Conservation (phyloP, 2,329 filamentous ascomycete species). For the Penicillium sp. region DNA sequence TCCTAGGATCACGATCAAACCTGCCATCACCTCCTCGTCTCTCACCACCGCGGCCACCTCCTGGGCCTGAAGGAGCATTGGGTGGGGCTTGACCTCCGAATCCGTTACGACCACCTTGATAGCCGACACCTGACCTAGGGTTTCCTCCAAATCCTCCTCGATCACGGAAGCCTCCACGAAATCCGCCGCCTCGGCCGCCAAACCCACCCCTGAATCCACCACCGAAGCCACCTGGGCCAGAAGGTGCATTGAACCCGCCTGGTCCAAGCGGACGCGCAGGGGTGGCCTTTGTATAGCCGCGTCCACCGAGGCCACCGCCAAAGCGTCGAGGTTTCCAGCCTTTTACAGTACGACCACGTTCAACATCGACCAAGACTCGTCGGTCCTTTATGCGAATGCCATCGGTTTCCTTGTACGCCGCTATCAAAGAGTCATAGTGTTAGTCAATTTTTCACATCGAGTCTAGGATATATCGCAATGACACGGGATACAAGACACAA, state of each 20-base stretch:
- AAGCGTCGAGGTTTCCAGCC: conserved; percentile 90
- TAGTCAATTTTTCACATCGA: conserved; percentile 11
- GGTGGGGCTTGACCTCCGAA: conserved; percentile 47
- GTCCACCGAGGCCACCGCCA: conserved; percentile 85
- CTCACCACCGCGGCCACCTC: conserved; percentile 52
- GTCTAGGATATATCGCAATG: too few relatives aligned
- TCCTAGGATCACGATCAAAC: conserved; percentile 52
- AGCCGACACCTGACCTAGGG: conserved; percentile 51
- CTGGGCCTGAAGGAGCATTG: conserved; percentile 51
- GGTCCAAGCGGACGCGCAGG: conserved; percentile 67
- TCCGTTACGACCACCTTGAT: conserved; percentile 54
- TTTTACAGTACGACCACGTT: conserved; percentile 88
- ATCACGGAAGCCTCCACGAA: conserved; percentile 51
- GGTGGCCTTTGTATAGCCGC: conserved; percentile 83
- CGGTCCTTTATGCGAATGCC: conserved; percentile 90
- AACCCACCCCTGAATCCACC: conserved; percentile 57
- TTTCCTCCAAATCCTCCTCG: conserved; percentile 46
- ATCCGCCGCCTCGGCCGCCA: conserved; percentile 45
- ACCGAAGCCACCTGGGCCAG: conserved; percentile 54
- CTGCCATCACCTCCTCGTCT: conserved; percentile 31
- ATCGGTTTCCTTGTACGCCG: conserved; percentile 84
- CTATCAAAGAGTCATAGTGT: conserved; percentile 46
- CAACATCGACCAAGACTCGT: conserved; percentile 89
- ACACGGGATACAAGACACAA: background rate
- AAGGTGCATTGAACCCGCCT: conserved; percentile 53